Conservation (phyloP, 371 early-diverging fungal species). For the Syncephalis plumigaleata region DNA sequence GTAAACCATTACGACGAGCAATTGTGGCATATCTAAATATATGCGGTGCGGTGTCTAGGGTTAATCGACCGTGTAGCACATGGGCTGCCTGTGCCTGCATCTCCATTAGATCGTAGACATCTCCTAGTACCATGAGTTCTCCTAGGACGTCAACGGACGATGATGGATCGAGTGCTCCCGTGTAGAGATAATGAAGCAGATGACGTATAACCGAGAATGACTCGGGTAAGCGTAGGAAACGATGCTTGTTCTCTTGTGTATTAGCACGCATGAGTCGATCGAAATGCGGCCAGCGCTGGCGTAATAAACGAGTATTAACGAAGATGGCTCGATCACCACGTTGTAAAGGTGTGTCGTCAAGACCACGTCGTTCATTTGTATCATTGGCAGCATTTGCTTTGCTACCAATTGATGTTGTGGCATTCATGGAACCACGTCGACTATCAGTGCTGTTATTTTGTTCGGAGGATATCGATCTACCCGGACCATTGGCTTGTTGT, state of each 20-base stretch:
- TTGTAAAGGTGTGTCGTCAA: no score
- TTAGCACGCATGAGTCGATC: slow-evolving; percentile 19
- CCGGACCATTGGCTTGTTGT: no score
- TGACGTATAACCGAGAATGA: slow-evolving; percentile 39
- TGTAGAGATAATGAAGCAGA: slow-evolving; percentile 54
- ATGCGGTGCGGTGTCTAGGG: slow-evolving; percentile 44
- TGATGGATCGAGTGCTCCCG: slow-evolving; percentile 50
- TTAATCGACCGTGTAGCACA: slow-evolving; percentile 46
- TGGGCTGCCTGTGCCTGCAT: slow-evolving; percentile 35
- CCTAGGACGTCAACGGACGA: slow-evolving; percentile 38
- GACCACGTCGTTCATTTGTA: no score
- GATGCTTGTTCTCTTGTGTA: slow-evolving; percentile 12
- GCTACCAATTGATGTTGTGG: no score
- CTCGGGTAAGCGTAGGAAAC: slow-evolving; percentile 31
- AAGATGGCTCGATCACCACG: slow-evolving; percentile 14
- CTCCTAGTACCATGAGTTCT: slow-evolving; percentile 39
- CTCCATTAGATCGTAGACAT: slow-evolving; percentile 34
- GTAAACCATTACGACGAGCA: slow-evolving; percentile 33
- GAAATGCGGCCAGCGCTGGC: slow-evolving; percentile 48
- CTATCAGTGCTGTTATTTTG: no score
- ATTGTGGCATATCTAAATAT: slow-evolving; percentile 43
- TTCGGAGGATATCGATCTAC: no score
- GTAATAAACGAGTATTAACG: slow-evolving; percentile 46
- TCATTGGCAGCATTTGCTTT: no score
- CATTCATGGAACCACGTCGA: no score